A percentile compares a stretch with the other conserved stretches of the same genome.
These are phyloP conservation scores for Zymoseptoria crescenta DNA, from an alignment of 2,329 filamentous ascomycete genomes.

Conservation along the genomic window DNA sequence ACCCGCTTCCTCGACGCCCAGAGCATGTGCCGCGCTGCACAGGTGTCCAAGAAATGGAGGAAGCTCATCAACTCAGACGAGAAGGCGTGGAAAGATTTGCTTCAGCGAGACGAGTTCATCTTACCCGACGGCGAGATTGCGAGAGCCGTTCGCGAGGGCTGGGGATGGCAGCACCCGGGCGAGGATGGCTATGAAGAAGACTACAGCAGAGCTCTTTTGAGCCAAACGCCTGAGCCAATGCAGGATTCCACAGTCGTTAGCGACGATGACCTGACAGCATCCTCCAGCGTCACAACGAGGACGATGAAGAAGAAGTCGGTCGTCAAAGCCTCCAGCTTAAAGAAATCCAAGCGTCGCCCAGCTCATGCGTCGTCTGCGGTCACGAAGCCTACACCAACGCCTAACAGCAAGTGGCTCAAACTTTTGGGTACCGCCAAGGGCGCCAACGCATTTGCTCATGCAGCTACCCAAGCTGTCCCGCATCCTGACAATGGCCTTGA, in stretches of 20 bases:
- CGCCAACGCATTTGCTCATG: slow-evolving; percentile 76
- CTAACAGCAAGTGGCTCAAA: slow-evolving; percentile 35
- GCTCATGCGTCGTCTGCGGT: slow-evolving; percentile 18
- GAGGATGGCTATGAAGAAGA: slow-evolving; percentile 70
- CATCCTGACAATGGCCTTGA: slow-evolving; percentile 73
- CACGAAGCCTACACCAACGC: slow-evolving; percentile 39
- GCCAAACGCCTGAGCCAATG: slow-evolving; percentile 14
- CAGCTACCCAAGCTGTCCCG: slow-evolving; percentile 73
- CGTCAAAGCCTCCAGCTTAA: slow-evolving; percentile 28
- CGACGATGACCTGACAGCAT: slow-evolving; percentile 27
- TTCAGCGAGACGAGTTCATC: slow-evolving; percentile 74
- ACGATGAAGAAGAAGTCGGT: slow-evolving; percentile 19
- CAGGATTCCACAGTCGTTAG: slow-evolving; percentile 16
- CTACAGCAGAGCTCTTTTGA: slow-evolving; percentile 49
- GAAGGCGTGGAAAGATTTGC: slow-evolving; percentile 87
- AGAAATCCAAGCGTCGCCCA: slow-evolving; percentile 45
- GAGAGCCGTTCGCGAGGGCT: slow-evolving; percentile 80
- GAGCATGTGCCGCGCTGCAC: slow-evolving; percentile 81
- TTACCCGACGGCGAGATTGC: slow-evolving; percentile 76
- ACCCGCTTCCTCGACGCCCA: slow-evolving; percentile 77
- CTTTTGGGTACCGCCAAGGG: slow-evolving; percentile 58
- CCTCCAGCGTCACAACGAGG: slow-evolving; percentile 18
- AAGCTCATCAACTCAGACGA: slow-evolving; percentile 87
- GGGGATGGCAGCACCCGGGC: slow-evolving; percentile 88
- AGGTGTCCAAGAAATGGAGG: slow-evolving; percentile 92